phyloP scores from a whole-genome alignment of 1,284 basidiomycete genomes.

The Ustilago nuda region DNA sequence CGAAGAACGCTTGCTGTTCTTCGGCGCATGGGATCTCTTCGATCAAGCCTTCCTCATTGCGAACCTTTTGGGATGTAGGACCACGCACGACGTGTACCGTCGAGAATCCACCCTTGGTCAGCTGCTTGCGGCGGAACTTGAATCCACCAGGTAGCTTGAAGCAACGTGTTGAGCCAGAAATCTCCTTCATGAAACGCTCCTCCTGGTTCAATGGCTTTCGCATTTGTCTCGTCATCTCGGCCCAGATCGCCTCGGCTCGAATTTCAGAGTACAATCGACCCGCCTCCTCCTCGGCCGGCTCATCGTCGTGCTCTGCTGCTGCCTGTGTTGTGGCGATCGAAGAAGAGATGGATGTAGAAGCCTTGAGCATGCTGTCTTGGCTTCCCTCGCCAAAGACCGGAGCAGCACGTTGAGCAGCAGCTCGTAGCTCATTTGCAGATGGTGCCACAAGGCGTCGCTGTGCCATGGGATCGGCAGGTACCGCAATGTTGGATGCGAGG shows the following conservation, averaged over 20 bases:
- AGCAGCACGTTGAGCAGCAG: slow-evolving; percentile 18
- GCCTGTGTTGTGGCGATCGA: slow-evolving; percentile 15
- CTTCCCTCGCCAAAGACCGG: not conserved
- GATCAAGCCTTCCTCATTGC: slow-evolving; percentile 37
- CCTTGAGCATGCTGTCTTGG: slow-evolving; percentile 13
- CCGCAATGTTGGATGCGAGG: slow-evolving; percentile 43
- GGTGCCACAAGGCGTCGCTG: slow-evolving; percentile 32
- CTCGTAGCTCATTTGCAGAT: slow-evolving; percentile 32
- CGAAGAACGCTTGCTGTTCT: slow-evolving; percentile 64
- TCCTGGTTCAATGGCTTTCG: slow-evolving; percentile 32
- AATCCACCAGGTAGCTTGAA: slow-evolving; percentile 56
- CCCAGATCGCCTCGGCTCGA: slow-evolving; percentile 50
- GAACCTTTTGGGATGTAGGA: slow-evolving; percentile 47
- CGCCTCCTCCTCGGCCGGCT: slow-evolving; percentile 36
- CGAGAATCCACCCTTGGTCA: slow-evolving; percentile 66
- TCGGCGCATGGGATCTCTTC: slow-evolving; percentile 56
- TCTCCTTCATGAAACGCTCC: slow-evolving; percentile 38
- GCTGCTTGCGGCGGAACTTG: slow-evolving; percentile 60
- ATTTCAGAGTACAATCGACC: slow-evolving; percentile 41
- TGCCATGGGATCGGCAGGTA: slow-evolving; percentile 36
- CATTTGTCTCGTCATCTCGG: slow-evolving; percentile 47
- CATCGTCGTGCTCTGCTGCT: slow-evolving; percentile 16
- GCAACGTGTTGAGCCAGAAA: slow-evolving; percentile 39
- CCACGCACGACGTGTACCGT: slow-evolving; percentile 66
- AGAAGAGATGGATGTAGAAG: slow-evolving; percentile 6